phyloP scores from a whole-genome alignment of 768 basidiomycete genomes.

The Tubosaeta sp. region DNA sequence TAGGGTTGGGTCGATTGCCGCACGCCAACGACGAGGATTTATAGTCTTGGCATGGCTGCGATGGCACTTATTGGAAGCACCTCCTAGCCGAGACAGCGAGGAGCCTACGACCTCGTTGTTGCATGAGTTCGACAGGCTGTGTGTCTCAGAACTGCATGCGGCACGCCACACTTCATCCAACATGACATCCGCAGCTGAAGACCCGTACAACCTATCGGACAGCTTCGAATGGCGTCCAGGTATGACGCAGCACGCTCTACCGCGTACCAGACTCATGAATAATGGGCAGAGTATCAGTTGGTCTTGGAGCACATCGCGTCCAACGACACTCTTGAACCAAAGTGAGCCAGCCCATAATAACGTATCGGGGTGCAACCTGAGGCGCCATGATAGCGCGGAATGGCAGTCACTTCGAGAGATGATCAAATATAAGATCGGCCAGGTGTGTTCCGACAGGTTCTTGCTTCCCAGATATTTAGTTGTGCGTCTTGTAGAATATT shows the following conservation, averaged over 20 bases:
- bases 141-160: not conserved
- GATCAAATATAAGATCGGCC: slow-evolving; percentile 65
- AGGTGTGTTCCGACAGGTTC: slow-evolving; percentile 39
- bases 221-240: slow-evolving; percentile 52
- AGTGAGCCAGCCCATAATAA: slow-evolving; percentile 8
- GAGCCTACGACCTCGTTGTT: not conserved
- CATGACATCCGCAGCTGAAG: slow-evolving; percentile 20
- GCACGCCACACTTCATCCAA: not conserved
- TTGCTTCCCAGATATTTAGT: not conserved
- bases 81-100: not conserved
- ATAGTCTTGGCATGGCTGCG: not conserved
- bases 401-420: slow-evolving; percentile 68
- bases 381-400: slow-evolving; percentile 44
- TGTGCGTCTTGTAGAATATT: slow-evolving; percentile 40
- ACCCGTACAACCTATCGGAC: slow-evolving; percentile 10
- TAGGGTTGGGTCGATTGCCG: not conserved
- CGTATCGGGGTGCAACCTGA: slow-evolving; percentile 10
- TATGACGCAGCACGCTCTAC: slow-evolving; percentile 19
- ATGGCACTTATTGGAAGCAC: not conserved
- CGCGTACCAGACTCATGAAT: slow-evolving; percentile 1
- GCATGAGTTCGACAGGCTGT: not conserved
- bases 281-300: slow-evolving; percentile 49
- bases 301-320: slow-evolving; percentile 59
- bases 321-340: slow-evolving; percentile 62
- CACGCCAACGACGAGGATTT: not conserved